Evolutionary conservation across 441 rosid species (phyloP), one percentile per base, ranked within the genome.

Genomic region (Euphorbia corollata): DNA sequence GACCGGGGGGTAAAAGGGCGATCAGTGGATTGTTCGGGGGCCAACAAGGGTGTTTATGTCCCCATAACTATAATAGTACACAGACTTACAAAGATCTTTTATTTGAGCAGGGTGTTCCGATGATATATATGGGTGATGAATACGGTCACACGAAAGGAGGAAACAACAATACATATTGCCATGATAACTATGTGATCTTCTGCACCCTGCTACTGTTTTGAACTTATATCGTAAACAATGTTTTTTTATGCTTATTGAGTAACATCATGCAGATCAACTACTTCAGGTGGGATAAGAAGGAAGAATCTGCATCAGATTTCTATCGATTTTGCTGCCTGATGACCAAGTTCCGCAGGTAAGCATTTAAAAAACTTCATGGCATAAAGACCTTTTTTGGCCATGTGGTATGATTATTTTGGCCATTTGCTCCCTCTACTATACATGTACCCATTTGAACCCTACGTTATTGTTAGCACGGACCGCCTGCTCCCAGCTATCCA

Each of bases 71-170:
- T 20, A 22, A 15, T 32, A 39, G 10, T 57, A 32, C 11, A 34
- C 32, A 43, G 60, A 55, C 68, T 53, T 43, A 70, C 41, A 65
- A 11, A 77, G 74, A 45, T 75, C 51, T 47, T 78, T 63, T 67
- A 10, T 64, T 54, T 78, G 45, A 66, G 56, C 83, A 93, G 99
- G 99, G 99, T 64, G 92, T 91, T 72, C 99, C 99, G 13, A 93
- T 93, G 99, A 77, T 87, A 67, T 78, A 80, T 77, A 91, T 87
- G 99, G 99, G 97, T 39, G 97, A 93, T 77, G 99, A 93, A 83
- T 93, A 90, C 80, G 99, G 99, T 47, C 99, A 89, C 76, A 89
- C 97, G 5, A 93, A 90, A 84, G 93, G 88, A 12, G 99, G 99
- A 67, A 90, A 93, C 86, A 93, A 90, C 86, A 93, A 90, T 69